Conservation (phyloP, 176 grass and related monocot genomes). For the Cenchrus fungigraminus region DNA sequence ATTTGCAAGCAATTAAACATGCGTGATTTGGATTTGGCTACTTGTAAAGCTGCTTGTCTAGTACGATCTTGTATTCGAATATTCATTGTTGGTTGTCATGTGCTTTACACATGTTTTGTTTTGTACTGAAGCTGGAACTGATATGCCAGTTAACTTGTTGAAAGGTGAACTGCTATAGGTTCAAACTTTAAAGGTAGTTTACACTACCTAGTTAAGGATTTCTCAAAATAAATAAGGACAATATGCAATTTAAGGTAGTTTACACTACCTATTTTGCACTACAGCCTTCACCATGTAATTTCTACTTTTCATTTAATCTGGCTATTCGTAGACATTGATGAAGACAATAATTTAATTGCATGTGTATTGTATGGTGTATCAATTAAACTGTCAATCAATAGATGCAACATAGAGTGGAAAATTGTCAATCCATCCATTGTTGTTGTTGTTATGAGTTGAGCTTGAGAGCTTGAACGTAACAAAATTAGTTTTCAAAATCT, state of each 20-base stretch:
- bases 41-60: slow-evolving; percentile 2
- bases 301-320: slow-evolving; percentile 21
- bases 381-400: not conserved
- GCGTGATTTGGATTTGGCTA: not conserved
- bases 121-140: not conserved
- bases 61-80: not conserved
- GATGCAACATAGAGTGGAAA: not conserved
- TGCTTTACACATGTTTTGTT: not conserved
- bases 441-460: not conserved
- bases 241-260: not conserved
- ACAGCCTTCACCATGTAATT: not conserved
- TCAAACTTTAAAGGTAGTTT: not conserved
- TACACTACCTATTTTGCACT: not conserved
- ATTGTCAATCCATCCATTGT: not conserved
- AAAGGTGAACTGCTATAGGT: not conserved
- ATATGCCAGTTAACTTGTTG: not conserved
- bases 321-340: not conserved
- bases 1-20: slow-evolving; percentile 10
- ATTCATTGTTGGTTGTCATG: not conserved
- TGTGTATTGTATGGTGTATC: not conserved
- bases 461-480: not conserved
- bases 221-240: not conserved
- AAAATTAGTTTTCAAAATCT: not conserved
- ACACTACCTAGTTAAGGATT: not conserved
- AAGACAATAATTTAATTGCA: not conserved